Evolutionary conservation across 139 green algal genomes (phyloP).

Genomic region (Chlamydomonas applanata): DNA sequence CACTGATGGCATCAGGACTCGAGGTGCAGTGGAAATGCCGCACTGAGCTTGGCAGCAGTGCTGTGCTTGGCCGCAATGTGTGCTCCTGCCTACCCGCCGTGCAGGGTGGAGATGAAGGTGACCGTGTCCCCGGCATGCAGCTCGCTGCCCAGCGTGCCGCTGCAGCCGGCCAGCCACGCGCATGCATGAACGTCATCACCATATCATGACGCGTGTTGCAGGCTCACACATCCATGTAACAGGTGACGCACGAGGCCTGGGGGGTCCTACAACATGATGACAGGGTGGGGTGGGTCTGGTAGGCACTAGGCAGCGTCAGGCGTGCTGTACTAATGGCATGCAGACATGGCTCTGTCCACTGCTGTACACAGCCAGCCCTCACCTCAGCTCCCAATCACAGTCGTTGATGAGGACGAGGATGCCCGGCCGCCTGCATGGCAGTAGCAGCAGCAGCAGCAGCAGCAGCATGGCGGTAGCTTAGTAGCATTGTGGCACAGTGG

Average conservation of each 20-base stretch:
- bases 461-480: no score
- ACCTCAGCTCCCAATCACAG: constrained; percentile 91
- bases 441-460: no score
- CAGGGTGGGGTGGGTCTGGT: background rate
- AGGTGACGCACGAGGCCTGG: background rate
- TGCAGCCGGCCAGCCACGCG: constrained; percentile 31
- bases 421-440: constrained; percentile 73
- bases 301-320: background rate
- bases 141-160: constrained; percentile 60
- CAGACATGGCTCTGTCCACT: no score
- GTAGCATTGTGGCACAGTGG: background rate
- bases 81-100: constrained; percentile 88
- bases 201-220: no score
- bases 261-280: background rate
- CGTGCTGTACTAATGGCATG: no score
- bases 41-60: no score
- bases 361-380: no score
- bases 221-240: no score
- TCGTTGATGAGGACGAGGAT: constrained; percentile 95
- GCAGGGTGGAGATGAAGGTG: constrained; percentile 93
- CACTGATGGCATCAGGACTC: no score
- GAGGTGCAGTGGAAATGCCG: no score
- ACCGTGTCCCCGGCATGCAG: constrained; percentile 76
- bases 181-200: no score
- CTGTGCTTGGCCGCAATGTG: no score